Base-by-base conservation (phyloP, 164 flowering plant species). In the Berberis vulgaris region DNA sequence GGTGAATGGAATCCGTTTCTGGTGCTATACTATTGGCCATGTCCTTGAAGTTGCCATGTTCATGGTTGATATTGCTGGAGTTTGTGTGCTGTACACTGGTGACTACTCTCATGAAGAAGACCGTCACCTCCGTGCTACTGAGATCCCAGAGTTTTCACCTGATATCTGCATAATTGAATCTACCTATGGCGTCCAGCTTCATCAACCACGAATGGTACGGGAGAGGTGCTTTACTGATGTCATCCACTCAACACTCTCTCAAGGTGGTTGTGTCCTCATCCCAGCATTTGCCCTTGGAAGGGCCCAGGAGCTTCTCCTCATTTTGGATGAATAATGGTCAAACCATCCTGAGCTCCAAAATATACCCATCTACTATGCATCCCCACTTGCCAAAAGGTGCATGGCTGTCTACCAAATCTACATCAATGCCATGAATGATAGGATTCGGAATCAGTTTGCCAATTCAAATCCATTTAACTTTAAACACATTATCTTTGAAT, bases 31-130 rank as follows among this genome's bases (percentile, higher is more conserved):
- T 49, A 97, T 96, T 62, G 97, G 99, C 7, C 99, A 94, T 69
- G 99, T 94, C 55, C 96, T 94, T 72, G 99, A 97, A 65, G 97
- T 96, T 70, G 99, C 99, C 60, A 94, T 94, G 99, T 94, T 94
- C 76, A 91, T 94, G 99, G 99, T 94, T 60, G 99, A 94, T 72
- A 91, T 91, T 65, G 99, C 99, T 53, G 99, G 97, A 49, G 97
- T 94, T 41, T 83, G 96, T 46, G 90, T 94, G 49, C 95, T 94
- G 55, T 94, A 94, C 72, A 91, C 97, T 40, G 99, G 99, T 66
- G 99, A 94, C 74, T 94, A 91, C 67, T 91, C 99, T 0, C 87
- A 96, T 44, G 97, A 91, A 72, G 99, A 94, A 74, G 99, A 91
- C 57, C 78, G 99, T 13, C 99, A 94, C 75, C 96, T 94, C 45